These are phyloP conservation scores for Wickerhamiella allomyrinae DNA, from an alignment of 805 yeast species.

Conservation along the genomic window DNA sequence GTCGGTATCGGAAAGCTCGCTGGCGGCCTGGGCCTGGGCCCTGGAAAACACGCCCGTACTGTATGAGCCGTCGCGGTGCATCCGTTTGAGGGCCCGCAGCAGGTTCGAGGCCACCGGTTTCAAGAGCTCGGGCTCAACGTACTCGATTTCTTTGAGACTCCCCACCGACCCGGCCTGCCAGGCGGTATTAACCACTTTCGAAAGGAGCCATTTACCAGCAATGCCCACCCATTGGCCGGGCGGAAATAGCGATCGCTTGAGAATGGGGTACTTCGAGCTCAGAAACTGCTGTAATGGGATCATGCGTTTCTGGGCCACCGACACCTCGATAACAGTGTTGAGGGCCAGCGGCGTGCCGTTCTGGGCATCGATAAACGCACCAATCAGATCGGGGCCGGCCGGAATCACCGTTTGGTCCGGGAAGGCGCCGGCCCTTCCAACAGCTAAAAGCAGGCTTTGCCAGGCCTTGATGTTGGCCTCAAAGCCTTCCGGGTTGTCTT, in stretches of 20 bases:
- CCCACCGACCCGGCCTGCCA: conserved; percentile 19
- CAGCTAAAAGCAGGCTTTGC: conserved; percentile 26
- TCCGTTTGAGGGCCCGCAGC: conserved; percentile 3
- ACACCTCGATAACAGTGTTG: conserved; percentile 20
- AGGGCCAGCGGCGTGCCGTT: conserved; percentile 23
- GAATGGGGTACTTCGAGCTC: conserved; percentile 7
- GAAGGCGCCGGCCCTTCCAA: conserved; percentile 19
- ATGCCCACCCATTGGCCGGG: neutral
- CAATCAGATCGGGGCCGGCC: conserved; percentile 17
- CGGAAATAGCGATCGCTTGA: conserved; percentile 2
- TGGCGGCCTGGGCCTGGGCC: conserved; percentile 4
- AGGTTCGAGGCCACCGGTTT: conserved; percentile 9
- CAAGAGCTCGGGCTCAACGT: conserved; percentile 15
- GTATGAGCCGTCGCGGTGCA: conserved; percentile 5
- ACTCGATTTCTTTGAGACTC: conserved; percentile 18
- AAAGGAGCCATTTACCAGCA: conserved; percentile 8
- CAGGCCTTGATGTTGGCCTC: conserved; percentile 37
- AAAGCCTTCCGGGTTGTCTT: conserved; percentile 35
- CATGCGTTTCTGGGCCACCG: conserved; percentile 17
- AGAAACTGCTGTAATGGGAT: conserved; percentile 18
- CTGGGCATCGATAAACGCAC: conserved; percentile 15
- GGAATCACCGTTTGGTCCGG: conserved; percentile 18
- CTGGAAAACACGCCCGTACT: conserved; percentile 9
- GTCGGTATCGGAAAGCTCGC: conserved; percentile 13
- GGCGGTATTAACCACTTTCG: conserved; percentile 7